Percentiles rank a stretch among this genome's conserved stretches.
Evolutionary conservation across 495 filamentous ascomycete genomes (phyloP).

Genomic region (Aspergillus cristatus): DNA sequence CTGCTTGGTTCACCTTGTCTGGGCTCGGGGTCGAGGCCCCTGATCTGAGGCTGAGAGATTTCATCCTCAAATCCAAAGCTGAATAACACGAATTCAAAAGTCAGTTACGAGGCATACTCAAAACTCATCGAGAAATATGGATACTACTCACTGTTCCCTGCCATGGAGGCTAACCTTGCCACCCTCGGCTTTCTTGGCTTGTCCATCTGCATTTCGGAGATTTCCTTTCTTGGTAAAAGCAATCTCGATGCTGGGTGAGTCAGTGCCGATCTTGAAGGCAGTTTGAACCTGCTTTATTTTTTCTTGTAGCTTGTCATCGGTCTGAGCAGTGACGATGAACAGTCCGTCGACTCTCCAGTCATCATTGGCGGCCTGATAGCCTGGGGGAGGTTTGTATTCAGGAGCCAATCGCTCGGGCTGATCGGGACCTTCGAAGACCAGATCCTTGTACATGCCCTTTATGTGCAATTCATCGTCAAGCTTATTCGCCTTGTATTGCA

Average conservation of each 20-base stretch:
- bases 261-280: constrained; percentile 4
- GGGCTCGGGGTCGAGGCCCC: constrained; percentile 15
- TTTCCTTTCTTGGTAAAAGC: constrained; percentile 4
- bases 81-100: background rate
- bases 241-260: constrained; percentile 2
- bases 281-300: constrained; percentile 5
- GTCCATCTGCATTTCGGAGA: constrained; percentile 2
- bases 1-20: constrained; percentile 8
- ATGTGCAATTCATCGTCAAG: constrained; percentile 3
- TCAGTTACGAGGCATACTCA: background rate
- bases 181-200: background rate
- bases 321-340: constrained; percentile 5
- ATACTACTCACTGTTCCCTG: constrained; percentile 10
- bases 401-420: constrained; percentile 1
- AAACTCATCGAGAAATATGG: background rate
- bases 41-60: constrained; percentile 6
- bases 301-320: constrained; percentile 1
- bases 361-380: constrained; percentile 1
- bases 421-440: constrained; percentile 7
- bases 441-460: constrained; percentile 8
- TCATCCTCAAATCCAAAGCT: constrained; percentile 26
- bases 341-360: constrained; percentile 3
- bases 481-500: constrained; percentile 1
- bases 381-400: constrained; percentile 6
- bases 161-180: background rate